Evolutionary conservation across 1,284 basidiomycete species (phyloP).

Genomic region (Calocybe gambosa): DNA sequence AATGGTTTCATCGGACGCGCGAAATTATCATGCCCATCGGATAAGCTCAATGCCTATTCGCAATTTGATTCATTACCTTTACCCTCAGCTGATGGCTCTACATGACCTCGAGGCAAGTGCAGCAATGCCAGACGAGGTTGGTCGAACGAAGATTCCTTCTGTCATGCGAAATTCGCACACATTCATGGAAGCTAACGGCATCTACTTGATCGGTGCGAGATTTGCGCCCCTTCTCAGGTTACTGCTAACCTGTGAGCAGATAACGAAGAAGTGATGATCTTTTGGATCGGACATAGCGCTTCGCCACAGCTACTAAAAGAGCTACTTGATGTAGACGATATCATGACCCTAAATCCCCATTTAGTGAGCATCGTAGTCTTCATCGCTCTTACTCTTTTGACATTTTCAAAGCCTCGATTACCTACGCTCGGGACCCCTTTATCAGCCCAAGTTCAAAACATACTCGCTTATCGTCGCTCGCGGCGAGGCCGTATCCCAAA

Average conservation of each 20-base stretch:
- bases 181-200: conserved; percentile 87
- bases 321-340: conserved; percentile 80
- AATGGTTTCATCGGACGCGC: conserved; percentile 88
- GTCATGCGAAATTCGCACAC: conserved; percentile 82
- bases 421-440: conserved; percentile 74
- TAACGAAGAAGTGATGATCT: conserved; percentile 85
- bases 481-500: conserved; percentile 54
- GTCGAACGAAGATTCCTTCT: conserved; percentile 65
- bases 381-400: background rate
- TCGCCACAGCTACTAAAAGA: conserved; percentile 83
- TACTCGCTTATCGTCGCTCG: conserved; percentile 70
- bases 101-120: conserved; percentile 77
- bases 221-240: conserved; percentile 10
- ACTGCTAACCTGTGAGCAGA: conserved; percentile 42
- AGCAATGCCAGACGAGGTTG: conserved; percentile 63
- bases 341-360: conserved; percentile 67
- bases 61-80: conserved; percentile 74
- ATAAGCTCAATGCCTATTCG: conserved; percentile 69
- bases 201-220: conserved; percentile 80
- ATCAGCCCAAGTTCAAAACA: conserved; percentile 81
- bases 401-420: conserved; percentile 33
- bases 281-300: conserved; percentile 87
- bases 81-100: conserved; percentile 85
- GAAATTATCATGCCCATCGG: conserved; percentile 81
- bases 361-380: conserved; percentile 43